Percentiles rank a stretch among this genome's conserved stretches.
Conservation (phyloP, 2,329 filamentous ascomycete species). For the Calonectria montana region DNA sequence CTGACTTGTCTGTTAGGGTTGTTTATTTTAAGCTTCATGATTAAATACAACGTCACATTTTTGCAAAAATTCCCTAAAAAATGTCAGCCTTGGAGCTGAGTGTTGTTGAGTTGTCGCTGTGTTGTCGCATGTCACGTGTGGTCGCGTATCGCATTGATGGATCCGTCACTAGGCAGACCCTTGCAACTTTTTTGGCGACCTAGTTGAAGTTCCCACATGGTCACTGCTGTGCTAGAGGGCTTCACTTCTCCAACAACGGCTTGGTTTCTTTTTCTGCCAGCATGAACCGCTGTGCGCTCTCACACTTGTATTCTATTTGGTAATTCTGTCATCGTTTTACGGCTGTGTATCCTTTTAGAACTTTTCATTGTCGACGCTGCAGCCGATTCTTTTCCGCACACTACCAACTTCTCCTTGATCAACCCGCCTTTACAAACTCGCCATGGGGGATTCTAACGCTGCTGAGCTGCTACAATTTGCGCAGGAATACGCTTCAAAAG, state of each 20-base stretch:
- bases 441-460: conserved; percentile 51
- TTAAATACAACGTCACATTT: background rate
- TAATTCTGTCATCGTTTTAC: background rate
- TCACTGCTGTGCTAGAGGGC: background rate
- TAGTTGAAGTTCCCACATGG: background rate
- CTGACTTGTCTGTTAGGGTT: background rate
- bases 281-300: background rate
- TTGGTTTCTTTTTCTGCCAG: background rate
- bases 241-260: background rate
- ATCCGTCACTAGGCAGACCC: background rate
- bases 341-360: background rate
- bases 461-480: conserved; percentile 65
- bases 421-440: background rate
- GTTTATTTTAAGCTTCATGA: background rate
- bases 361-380: background rate
- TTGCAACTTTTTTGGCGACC: conserved; percentile 6
- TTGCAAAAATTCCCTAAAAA: background rate
- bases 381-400: background rate
- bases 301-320: background rate
- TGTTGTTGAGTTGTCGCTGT: background rate
- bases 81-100: background rate
- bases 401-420: background rate
- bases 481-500: conserved; percentile 69
- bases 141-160: conserved; percentile 8
- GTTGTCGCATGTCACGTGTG: conserved; percentile 12